Percentiles rank a stretch among this genome's conserved stretches.
Evolutionary conservation across 345 rosid genomes (phyloP).

Genomic region (Camelina laxa): DNA sequence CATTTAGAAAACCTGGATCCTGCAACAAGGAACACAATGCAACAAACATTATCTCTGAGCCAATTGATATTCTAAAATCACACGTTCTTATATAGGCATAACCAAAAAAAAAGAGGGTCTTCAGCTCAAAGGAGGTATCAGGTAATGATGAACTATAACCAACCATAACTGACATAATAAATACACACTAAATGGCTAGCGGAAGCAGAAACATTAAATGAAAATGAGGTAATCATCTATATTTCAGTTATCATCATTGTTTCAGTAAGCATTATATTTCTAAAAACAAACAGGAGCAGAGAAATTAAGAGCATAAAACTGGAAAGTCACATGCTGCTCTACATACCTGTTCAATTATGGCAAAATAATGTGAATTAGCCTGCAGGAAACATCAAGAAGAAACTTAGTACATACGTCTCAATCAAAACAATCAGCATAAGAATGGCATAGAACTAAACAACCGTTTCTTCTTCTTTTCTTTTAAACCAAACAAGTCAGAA

Average conservation of each 20-base stretch:
- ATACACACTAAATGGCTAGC: conserved; percentile 24
- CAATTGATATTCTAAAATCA: conserved; percentile 1
- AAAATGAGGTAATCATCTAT: conserved; percentile 17
- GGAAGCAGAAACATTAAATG: conserved; percentile 7
- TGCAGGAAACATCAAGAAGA: conserved; percentile 50
- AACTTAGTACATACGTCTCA: conserved; percentile 28
- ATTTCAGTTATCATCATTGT: not conserved
- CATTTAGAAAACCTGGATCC: not conserved
- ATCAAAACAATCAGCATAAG: conserved; percentile 20
- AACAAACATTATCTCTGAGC: conserved; percentile 28
- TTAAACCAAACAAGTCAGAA: conserved; percentile 10
- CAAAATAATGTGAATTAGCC: conserved; percentile 98
- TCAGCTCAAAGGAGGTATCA: conserved; percentile 19
- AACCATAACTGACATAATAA: conserved; percentile 24
- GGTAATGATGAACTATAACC: conserved; percentile 11
- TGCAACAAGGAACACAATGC: conserved; percentile 11
- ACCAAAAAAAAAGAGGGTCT: not conserved
- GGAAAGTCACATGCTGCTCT: not conserved
- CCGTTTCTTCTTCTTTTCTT: not conserved
- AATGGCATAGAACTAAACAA: not conserved
- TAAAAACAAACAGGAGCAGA: conserved; percentile 17
- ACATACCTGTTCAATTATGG: conserved; percentile 94
- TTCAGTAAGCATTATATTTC: not conserved
- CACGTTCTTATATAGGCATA: conserved; percentile 1
- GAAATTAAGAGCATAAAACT: not conserved